Evolutionary conservation across 805 yeast species (phyloP).

Genomic region (Suhomyces sp.): DNA sequence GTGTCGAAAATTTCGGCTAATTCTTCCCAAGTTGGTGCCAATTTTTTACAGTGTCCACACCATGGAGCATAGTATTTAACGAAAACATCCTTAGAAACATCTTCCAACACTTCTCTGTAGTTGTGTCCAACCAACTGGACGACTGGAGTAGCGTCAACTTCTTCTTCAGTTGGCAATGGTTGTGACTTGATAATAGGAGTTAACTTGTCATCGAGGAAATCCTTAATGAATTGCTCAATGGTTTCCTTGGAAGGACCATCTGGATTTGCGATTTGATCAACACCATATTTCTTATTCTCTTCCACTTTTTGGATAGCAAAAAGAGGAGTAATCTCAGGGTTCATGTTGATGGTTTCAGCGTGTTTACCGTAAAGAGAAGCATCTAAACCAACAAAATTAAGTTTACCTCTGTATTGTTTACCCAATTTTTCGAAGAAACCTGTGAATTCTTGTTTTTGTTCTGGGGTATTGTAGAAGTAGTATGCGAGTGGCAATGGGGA

Average conservation of each 20-base stretch:
- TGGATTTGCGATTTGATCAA: constrained; percentile 56
- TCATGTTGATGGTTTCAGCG: constrained; percentile 80
- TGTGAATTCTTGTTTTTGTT: constrained; percentile 59
- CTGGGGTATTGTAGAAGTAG: constrained; percentile 73
- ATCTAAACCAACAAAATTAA: constrained; percentile 87
- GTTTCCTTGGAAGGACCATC: constrained; percentile 47
- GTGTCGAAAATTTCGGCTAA: constrained; percentile 67
- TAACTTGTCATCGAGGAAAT: constrained; percentile 62
- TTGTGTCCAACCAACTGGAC: constrained; percentile 79
- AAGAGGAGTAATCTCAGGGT: constrained; percentile 78
- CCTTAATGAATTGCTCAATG: constrained; percentile 61
- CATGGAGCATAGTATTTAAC: constrained; percentile 96
- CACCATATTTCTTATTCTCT: constrained; percentile 73
- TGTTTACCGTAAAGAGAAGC: constrained; percentile 80
- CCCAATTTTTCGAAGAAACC: constrained; percentile 61
- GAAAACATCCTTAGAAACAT: constrained; percentile 62
- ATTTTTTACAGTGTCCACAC: constrained; percentile 95
- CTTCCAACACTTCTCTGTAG: constrained; percentile 66
- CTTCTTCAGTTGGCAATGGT: constrained; percentile 81
- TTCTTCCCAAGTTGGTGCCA: constrained; percentile 87
- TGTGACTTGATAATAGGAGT: constrained; percentile 80
- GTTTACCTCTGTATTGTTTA: constrained; percentile 70
- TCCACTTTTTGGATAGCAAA: constrained; percentile 79
- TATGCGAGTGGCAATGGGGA: constrained; percentile 80
- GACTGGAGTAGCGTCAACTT: constrained; percentile 55